phyloP scores from a whole-genome alignment of 2,329 filamentous ascomycete genomes.

The Endoconidiophora polonica region DNA sequence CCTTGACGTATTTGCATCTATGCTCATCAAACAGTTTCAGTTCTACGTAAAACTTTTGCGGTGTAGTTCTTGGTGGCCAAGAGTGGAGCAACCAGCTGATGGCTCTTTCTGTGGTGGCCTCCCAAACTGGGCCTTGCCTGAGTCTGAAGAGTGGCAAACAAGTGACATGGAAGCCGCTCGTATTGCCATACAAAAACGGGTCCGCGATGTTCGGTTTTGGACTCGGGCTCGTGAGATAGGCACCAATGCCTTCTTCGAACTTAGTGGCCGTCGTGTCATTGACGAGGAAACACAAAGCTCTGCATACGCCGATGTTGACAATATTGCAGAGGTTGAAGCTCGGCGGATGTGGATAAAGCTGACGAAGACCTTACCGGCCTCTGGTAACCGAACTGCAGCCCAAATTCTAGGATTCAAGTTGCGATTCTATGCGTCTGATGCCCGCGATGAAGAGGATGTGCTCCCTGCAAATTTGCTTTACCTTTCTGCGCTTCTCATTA shows the following conservation, averaged over 20 bases:
- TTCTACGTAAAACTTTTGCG: slow-evolving; percentile 92
- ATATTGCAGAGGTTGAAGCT: slow-evolving; percentile 35
- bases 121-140: slow-evolving; percentile 73
- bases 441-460: slow-evolving; percentile 56
- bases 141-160: slow-evolving; percentile 43
- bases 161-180: slow-evolving; percentile 52
- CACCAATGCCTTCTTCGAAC: slow-evolving; percentile 74
- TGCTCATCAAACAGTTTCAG: slow-evolving; percentile 78
- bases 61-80: slow-evolving; percentile 93
- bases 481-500: slow-evolving; percentile 79
- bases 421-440: slow-evolving; percentile 75
- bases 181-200: slow-evolving; percentile 37
- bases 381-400: slow-evolving; percentile 79
- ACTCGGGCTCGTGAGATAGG: slow-evolving; percentile 57
- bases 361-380: slow-evolving; percentile 67
- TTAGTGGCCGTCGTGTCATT: slow-evolving; percentile 55
- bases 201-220: slow-evolving; percentile 69
- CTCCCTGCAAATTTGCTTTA: slow-evolving; percentile 88
- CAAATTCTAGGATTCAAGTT: slow-evolving; percentile 95
- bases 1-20: slow-evolving; percentile 83
- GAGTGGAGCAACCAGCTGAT: slow-evolving; percentile 28
- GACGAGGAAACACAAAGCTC: slow-evolving; percentile 6
- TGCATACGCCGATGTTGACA: slow-evolving; percentile 34
- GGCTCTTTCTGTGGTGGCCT: slow-evolving; percentile 43
- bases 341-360: slow-evolving; percentile 60